Base-by-base conservation (phyloP, 345 rosid species). In the Ailanthus altissimus region DNA sequence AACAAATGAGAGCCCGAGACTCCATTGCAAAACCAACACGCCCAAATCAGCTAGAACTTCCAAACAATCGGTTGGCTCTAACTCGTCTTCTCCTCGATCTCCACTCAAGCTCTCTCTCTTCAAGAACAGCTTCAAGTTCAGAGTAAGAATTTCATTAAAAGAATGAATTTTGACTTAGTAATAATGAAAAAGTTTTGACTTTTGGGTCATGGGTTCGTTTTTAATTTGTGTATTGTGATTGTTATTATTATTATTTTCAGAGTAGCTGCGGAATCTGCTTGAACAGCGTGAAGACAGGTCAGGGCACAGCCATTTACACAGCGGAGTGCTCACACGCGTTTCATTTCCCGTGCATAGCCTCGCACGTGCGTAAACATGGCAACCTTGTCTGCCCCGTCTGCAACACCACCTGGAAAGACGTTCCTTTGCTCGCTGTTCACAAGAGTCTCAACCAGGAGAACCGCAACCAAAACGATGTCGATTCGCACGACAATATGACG, bases 261-360 rank as follows among this genome's bases (percentile, higher is more conserved):
- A 89, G 84, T 75, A 87, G 87, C 79, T 94, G 98, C 28, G 95
- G 93, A 61, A 84, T 94, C 57, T 94, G 98, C 78, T 80, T 82
- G 79, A 88, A 85, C 85, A 87, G 91, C 74, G 94, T 91, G 80
- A 90, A 86, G 82, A 86, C 89, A 6, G 95, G 93, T n/a, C 89
- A 91, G 71, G 98, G 94, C 5, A 88, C 91, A 21, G 95, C 95
- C 8, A 89, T 91, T 28, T 91, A 89, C 83, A 94, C 98, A 40
- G 98, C 98, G 13, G 98, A 93, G 76, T 94, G 98, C 62, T 73
- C 87, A 15, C 98, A 94, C 79, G 83, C 82, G 42, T 94, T 94
- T 78, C 98, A 94, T 75, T 93, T 91, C 71, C 90, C 93, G n/a
- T 94, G 98, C 80, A 79, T 94, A 32, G 86, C 89, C 12, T 84